Evolutionary conservation across 2,329 filamentous ascomycete species (phyloP).

Genomic region (Mycosphaerella sp.): DNA sequence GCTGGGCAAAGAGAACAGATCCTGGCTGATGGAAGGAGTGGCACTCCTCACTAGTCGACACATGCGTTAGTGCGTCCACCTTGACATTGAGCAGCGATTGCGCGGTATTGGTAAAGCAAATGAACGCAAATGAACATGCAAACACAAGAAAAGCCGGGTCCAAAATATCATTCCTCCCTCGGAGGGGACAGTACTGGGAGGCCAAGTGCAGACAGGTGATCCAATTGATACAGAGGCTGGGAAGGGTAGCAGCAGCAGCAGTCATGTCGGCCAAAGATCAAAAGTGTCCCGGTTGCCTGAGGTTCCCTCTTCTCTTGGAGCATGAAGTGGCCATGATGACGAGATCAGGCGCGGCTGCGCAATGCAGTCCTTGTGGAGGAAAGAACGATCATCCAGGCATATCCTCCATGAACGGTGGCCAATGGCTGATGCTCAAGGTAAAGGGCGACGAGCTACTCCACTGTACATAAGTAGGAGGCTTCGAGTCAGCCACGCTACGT

Average conservation of each 20-base stretch:
- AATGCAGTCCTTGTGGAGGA: background rate
- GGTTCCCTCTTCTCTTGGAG: background rate
- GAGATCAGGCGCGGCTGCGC: background rate
- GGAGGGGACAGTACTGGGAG: no score
- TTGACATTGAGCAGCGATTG: background rate
- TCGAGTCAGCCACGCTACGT: background rate
- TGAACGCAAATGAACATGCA: background rate
- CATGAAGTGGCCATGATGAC: background rate
- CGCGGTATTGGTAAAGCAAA: background rate
- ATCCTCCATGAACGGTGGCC: background rate
- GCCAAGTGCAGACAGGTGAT: no score
- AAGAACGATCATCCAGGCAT: background rate
- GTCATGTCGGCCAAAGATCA: no score
- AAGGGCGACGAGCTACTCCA: slow-evolving; percentile 9
- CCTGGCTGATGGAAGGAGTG: slow-evolving; percentile 24
- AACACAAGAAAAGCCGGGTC: background rate
- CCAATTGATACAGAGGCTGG: no score
- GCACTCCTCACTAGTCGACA: slow-evolving; percentile 27
- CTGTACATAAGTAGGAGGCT: slow-evolving; percentile 7
- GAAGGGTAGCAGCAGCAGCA: no score
- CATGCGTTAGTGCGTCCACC: slow-evolving; percentile 24
- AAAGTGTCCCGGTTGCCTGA: no score
- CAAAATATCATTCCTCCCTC: background rate
- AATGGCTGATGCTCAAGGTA: slow-evolving; percentile 1
- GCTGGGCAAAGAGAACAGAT: slow-evolving; percentile 30